phyloP scores from a whole-genome alignment of 2,329 filamentous ascomycete species.

The Hymenoscyphus albidus region DNA sequence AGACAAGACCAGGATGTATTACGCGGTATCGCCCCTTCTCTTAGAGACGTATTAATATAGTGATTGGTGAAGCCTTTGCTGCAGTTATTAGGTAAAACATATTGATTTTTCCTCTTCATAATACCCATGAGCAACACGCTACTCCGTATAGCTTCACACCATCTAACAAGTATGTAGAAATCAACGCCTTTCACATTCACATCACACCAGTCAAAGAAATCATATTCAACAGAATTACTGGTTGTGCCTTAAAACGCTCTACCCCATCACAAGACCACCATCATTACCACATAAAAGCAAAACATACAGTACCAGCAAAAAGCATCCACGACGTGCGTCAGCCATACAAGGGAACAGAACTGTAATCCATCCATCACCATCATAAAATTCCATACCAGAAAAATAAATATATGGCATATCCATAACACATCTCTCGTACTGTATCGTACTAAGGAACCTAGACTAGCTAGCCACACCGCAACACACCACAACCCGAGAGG shows the following conservation, averaged over 20 bases:
- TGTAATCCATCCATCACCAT: background rate
- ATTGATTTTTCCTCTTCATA: no score
- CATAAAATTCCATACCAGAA: background rate
- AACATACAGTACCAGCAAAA: background rate
- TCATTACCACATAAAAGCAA: background rate
- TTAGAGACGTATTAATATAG: no score
- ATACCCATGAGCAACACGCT: no score
- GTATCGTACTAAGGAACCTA: background rate
- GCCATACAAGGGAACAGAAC: background rate
- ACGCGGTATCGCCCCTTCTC: no score
- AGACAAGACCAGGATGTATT: no score
- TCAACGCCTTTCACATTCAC: no score
- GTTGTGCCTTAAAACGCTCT: background rate
- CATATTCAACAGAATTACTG: no score
- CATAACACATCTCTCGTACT: constrained; percentile 1
- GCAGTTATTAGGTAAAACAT: no score
- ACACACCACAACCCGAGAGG: background rate
- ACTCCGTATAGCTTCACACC: no score
- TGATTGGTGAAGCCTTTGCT: no score
- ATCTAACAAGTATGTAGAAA: no score
- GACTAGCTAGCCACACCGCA: background rate
- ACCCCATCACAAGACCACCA: background rate
- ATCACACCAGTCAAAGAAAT: no score
- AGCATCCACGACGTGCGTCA: background rate
- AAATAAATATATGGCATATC: background rate